phyloP scores from a whole-genome alignment of 2,329 filamentous ascomycete genomes.

The Cladosporium sp. region DNA sequence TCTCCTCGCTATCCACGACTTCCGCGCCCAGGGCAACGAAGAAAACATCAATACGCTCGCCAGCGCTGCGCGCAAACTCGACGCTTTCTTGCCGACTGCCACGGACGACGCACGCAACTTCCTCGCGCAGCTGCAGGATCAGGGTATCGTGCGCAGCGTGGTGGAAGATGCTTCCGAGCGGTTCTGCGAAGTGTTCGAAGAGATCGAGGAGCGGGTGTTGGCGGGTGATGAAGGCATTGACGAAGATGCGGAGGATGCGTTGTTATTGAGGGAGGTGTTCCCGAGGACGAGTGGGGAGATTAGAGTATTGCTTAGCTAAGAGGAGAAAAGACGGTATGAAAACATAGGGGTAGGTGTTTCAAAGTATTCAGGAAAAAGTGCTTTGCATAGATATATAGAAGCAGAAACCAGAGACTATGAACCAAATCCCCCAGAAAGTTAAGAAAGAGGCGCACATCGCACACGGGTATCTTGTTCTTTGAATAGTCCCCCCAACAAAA shows the following conservation, averaged over 20 bases:
- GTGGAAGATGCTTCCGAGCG: constrained; percentile 77
- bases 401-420: background rate
- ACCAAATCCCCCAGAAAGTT: background rate
- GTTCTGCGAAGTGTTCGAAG: constrained; percentile 83
- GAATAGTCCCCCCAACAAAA: background rate
- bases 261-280: constrained; percentile 52
- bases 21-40: background rate
- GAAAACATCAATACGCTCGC: constrained; percentile 44
- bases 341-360: no score
- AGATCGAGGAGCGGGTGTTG: constrained; percentile 58
- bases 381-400: background rate
- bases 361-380: no score
- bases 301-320: constrained; percentile 56
- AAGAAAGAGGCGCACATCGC: background rate
- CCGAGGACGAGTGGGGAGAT: constrained; percentile 63
- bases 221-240: constrained; percentile 51
- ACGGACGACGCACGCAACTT: constrained; percentile 88
- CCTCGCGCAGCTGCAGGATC: constrained; percentile 68
- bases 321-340: no score
- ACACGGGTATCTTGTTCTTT: constrained; percentile 6
- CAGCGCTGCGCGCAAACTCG: constrained; percentile 68
- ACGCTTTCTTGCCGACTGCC: constrained; percentile 88
- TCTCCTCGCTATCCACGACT: constrained; percentile 33
- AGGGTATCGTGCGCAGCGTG: constrained; percentile 66
- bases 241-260: constrained; percentile 32